phyloP scores from a whole-genome alignment of 202 grass and related monocot genomes.

The Elaeis oleifera region DNA sequence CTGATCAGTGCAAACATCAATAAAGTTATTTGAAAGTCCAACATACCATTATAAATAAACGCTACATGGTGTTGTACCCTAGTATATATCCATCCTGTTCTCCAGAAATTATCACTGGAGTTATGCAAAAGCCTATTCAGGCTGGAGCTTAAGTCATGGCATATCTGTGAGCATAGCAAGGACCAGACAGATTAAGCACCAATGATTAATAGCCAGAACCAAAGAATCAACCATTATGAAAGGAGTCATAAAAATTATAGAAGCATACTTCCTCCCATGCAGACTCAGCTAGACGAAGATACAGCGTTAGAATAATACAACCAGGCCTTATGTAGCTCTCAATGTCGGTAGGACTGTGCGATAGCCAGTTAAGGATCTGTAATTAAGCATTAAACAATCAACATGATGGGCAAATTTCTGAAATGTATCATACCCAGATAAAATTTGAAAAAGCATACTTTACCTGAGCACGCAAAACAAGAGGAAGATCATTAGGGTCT shows the following conservation, averaged over 20 bases:
- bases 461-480: constrained; percentile 69
- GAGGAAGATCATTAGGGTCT: constrained; percentile 71
- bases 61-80: constrained; percentile 43
- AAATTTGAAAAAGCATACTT: constrained; percentile 24
- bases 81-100: constrained; percentile 62
- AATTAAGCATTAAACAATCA: constrained; percentile 19
- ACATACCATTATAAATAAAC: constrained; percentile 64
- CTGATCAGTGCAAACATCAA: no score
- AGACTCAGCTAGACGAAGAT: constrained; percentile 64
- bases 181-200: constrained; percentile 15
- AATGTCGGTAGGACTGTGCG: constrained; percentile 69
- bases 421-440: neutral
- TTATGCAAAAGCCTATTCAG: constrained; percentile 55
- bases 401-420: neutral
- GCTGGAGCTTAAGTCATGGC: constrained; percentile 42
- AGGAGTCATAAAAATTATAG: neutral
- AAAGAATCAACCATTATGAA: neutral
- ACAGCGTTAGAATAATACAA: constrained; percentile 81
- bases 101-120: constrained; percentile 45
- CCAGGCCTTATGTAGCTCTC: constrained; percentile 93
- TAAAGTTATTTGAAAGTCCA: constrained; percentile 7
- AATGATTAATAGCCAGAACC: constrained; percentile 4
- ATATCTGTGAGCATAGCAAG: constrained; percentile 35
- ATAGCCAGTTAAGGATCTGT: constrained; percentile 76
- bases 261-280: constrained; percentile 63